Base-by-base conservation (phyloP, 2,329 filamentous ascomycete genomes). In the Fusarium vanettenii region DNA sequence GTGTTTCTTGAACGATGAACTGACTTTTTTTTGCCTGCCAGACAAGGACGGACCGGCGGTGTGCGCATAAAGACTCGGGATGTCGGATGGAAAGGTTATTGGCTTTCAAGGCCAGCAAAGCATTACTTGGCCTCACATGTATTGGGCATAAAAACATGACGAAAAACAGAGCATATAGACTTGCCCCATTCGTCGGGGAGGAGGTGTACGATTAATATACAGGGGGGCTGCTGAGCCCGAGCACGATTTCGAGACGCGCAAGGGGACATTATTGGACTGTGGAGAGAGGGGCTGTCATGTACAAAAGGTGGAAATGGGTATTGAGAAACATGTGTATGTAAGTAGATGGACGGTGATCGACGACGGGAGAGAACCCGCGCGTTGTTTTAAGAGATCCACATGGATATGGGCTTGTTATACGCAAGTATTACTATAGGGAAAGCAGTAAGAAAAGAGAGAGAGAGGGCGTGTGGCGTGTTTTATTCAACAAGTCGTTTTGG, bases 21-120 rank as follows among this genome's bases (percentile, higher is more conserved):
- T 79, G 64, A 79, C 76, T 22, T 33, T 50, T 31, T 31, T n/a
- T 20, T 20, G 31, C 2, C 55, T 43, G 29, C 16, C 55, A 79
- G 78, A 67, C 60, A 79, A 78, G 71, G 78, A 78, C 57, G 78
- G 76, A 35, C 78, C 78, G 33, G 69, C 75, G 61, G 69, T 72
- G 64, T 80, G 78, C 74, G 72, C 64, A 67, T 80, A 68, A 74
- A 55, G n/a, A 25, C 31, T 52, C 48, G 48, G 41, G 33, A 52
- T 5, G 43, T 25, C 43, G 48, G 27, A 55, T 27, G 22, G 43
- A n/a, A 31, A 31, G 43, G 43, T 48, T 48, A 48, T 14, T 25
- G 43, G 48, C 11, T 55, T 31, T 52, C 48, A 56, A 27, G 50
- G 29, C 27, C n/a, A 59, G 48, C 41, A 37, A 64, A 56, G 8